Evolutionary conservation across 2,329 filamentous ascomycete species (phyloP).

Genomic region (Trichoderma afroharzianum): DNA sequence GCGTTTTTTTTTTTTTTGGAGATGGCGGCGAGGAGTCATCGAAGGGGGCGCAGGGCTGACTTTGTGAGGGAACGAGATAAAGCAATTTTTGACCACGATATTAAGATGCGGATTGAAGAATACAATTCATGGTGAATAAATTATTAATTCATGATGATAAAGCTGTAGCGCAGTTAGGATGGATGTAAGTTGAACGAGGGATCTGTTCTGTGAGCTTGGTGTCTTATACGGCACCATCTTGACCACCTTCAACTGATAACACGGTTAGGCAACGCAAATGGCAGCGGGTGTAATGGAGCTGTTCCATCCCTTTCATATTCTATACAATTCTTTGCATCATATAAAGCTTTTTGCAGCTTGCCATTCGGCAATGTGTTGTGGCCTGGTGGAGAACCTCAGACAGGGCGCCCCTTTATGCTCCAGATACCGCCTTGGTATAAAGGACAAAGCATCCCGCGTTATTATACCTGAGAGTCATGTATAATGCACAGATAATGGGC

Average conservation of each 20-base stretch:
- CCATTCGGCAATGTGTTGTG: background rate
- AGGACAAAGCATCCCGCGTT: background rate
- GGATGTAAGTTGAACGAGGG: background rate
- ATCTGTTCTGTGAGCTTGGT: background rate
- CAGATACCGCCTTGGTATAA: background rate
- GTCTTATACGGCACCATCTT: background rate
- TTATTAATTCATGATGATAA: background rate
- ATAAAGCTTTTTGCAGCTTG: background rate
- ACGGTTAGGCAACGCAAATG: background rate
- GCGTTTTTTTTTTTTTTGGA: background rate
- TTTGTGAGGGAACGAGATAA: background rate
- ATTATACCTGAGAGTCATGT: background rate
- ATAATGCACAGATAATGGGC: background rate
- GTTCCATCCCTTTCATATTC: background rate
- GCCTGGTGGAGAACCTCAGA: background rate
- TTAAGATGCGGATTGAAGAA: background rate
- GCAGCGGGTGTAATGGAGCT: background rate
- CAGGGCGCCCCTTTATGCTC: background rate
- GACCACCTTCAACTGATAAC: accelerated
- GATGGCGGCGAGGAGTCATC: background rate
- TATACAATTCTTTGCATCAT: background rate
- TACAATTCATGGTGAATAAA: background rate
- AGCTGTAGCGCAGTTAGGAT: background rate
- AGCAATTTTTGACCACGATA: background rate
- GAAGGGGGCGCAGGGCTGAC: background rate